These are phyloP conservation scores for Pseudogymnoascus sp. DNA, from an alignment of 2,329 filamentous ascomycete genomes.

Conservation along the genomic window DNA sequence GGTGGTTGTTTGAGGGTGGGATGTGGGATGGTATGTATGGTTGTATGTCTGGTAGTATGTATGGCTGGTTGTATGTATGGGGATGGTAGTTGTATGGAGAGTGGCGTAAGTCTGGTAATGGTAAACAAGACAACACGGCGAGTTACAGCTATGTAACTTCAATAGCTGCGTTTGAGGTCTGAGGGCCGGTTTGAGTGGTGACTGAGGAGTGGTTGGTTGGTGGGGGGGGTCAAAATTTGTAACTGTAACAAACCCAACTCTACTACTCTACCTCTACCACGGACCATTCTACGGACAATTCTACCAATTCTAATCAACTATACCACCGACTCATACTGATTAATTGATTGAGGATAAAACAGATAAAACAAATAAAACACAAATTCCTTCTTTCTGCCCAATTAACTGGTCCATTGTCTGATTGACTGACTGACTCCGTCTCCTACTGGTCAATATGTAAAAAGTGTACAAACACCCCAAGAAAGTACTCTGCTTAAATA, in stretches of 20 bases:
- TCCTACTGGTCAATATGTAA: not conserved
- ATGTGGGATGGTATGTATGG: not conserved
- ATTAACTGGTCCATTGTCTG: not conserved
- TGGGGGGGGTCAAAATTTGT: no score
- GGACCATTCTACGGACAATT: not conserved
- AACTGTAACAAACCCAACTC: no score
- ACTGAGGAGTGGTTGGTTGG: no score
- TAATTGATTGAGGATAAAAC: not conserved
- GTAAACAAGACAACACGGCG: not conserved
- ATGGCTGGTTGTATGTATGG: not conserved
- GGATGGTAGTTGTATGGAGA: not conserved
- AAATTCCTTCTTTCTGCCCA: not conserved
- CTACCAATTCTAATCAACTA: not conserved
- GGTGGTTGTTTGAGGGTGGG: not conserved
- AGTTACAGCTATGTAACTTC: not conserved
- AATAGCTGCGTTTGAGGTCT: not conserved
- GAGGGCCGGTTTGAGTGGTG: not conserved
- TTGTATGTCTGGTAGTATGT: not conserved
- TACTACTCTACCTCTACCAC: no score
- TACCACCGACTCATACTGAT: not conserved
- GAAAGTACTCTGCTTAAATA: conserved; percentile 4
- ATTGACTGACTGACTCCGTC: not conserved
- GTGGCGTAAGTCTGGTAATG: not conserved
- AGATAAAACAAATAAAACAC: not conserved
- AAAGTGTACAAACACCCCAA: not conserved